phyloP scores from a whole-genome alignment of 441 rosid genomes.

The Aleurites moluccanus region DNA sequence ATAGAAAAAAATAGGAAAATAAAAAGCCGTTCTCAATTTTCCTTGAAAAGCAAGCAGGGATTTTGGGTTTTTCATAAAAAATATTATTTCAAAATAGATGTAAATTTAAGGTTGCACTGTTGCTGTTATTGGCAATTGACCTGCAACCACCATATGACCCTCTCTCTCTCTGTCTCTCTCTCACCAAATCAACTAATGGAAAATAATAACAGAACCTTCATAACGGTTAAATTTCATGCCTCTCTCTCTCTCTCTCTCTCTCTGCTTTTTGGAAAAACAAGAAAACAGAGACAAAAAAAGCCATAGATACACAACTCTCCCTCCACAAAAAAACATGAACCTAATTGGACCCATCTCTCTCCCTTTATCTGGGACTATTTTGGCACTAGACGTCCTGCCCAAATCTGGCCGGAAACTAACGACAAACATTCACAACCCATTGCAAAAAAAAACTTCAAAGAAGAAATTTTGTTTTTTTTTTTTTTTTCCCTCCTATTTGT shows the following conservation, averaged over 20 bases:
- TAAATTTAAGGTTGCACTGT: not conserved
- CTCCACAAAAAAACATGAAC: slow-evolving; percentile 16
- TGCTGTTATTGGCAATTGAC: slow-evolving; percentile 20
- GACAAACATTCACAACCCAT: slow-evolving; percentile 13
- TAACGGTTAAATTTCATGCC: slow-evolving; percentile 38
- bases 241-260: slow-evolving; percentile 17
- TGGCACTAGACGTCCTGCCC: slow-evolving; percentile 25
- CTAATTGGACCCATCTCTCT: slow-evolving; percentile 48
- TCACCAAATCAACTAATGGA: slow-evolving; percentile 23
- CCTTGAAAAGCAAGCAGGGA: not conserved
- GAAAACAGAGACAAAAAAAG: slow-evolving; percentile 22
- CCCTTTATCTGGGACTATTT: slow-evolving; percentile 35
- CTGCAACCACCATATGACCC: slow-evolving; percentile 8
- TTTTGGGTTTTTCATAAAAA: not conserved
- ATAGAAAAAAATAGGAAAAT: not conserved
- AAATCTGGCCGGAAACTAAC: slow-evolving; percentile 41
- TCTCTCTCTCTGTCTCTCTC: slow-evolving; percentile 3
- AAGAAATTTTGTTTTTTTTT: not conserved
- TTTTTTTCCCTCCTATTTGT: slow-evolving; percentile 4
- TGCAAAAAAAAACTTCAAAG: not conserved
- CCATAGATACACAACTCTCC: slow-evolving; percentile 3
- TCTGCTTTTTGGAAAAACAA: slow-evolving; percentile 26
- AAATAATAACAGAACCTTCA: slow-evolving; percentile 24
- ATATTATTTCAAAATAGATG: not conserved
- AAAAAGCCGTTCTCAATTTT: not conserved